These are phyloP conservation scores for Hortaea werneckii DNA, from an alignment of 2,329 filamentous ascomycete species.

Conservation along the genomic window DNA sequence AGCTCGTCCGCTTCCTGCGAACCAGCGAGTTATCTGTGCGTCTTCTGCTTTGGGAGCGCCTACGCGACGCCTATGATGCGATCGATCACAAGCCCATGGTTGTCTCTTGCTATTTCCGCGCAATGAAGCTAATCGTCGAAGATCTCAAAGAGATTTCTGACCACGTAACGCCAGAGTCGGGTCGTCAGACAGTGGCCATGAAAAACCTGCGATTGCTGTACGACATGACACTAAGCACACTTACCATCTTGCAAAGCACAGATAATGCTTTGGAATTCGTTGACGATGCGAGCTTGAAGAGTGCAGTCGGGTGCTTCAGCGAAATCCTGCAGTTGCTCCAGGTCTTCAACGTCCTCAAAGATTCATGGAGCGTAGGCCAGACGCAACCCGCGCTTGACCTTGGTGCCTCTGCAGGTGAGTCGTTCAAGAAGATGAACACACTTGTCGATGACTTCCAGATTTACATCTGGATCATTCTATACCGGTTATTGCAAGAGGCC, in stretches of 20 bases:
- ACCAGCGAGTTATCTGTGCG: constrained; percentile 73
- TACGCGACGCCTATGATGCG: constrained; percentile 78
- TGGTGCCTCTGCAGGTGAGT: constrained; percentile 28
- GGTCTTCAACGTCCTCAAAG: constrained; percentile 70
- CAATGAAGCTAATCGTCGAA: constrained; percentile 69
- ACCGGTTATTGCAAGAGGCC: constrained; percentile 66
- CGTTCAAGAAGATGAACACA: constrained; percentile 16
- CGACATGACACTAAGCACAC: constrained; percentile 59
- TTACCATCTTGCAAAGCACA: constrained; percentile 56
- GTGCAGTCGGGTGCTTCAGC: constrained; percentile 61
- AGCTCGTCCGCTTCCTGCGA: constrained; percentile 77
- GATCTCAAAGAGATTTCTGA: constrained; percentile 56
- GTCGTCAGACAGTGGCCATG: constrained; percentile 61
- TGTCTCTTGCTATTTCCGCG: constrained; percentile 74
- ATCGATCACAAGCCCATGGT: constrained; percentile 83
- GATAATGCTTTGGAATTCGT: constrained; percentile 73
- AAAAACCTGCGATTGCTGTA: constrained; percentile 71
- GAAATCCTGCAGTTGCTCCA: constrained; percentile 67
- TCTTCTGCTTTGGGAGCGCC: constrained; percentile 77
- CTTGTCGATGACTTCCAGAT: constrained; percentile 77
- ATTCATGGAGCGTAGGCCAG: constrained; percentile 72
- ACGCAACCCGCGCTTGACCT: constrained; percentile 50
- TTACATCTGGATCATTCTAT: constrained; percentile 78
- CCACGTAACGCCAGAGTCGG: constrained; percentile 45
- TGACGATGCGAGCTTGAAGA: constrained; percentile 65